Evolutionary conservation across 768 basidiomycete genomes (phyloP), one percentile per base, ranked within the genome.

Genomic region (Calocera cornea): DNA sequence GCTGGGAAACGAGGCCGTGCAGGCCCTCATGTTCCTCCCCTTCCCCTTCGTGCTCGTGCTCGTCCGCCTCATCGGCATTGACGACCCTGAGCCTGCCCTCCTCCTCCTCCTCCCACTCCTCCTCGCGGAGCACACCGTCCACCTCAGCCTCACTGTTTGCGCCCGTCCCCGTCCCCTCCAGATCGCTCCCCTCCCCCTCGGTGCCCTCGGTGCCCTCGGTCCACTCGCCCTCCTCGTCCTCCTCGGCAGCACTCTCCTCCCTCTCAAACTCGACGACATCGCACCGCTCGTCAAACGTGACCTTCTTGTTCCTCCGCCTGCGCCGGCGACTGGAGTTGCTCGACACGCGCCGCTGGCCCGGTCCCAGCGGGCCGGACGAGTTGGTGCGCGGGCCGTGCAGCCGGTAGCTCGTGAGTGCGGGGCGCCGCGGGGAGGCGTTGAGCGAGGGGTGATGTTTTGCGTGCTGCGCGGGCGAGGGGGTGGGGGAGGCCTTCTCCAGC

Each of bases 241-340:
- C 68, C 36, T 36, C 65, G 11, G 24, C 63, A 1, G 54, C 16
- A 29, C 40, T 38, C 24, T 41, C 83, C 14, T 84, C 87, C 22
- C 81, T 78, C 67, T 89, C 87, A 73, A 90, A 91, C 73, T 92
- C 90, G 34, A 92, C 76, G 12, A 94, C 90, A 69, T 93, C 90
- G 70, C 88, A 89, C 12, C 84, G 82, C 69, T 89, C 87, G 74
- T 87, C 83, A 68, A 89, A 94, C 0, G 84, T 88, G 31, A 94
- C 92, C 0, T 84, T 91, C 75, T 91, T 92, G 16, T 33, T 60
- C 31, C 27, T 60, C 54, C 54, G 11, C 27, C 54, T 14, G 5
- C 54, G 24, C 24, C 54, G 24, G 31, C 54, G 24, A 31, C 2
- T 8, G 31, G 24, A 2, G 54, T 27, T 60, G 31, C 24, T 60